Conservation (phyloP, 2,329 filamentous ascomycete species). For the Trichoderma arundinaceum region DNA sequence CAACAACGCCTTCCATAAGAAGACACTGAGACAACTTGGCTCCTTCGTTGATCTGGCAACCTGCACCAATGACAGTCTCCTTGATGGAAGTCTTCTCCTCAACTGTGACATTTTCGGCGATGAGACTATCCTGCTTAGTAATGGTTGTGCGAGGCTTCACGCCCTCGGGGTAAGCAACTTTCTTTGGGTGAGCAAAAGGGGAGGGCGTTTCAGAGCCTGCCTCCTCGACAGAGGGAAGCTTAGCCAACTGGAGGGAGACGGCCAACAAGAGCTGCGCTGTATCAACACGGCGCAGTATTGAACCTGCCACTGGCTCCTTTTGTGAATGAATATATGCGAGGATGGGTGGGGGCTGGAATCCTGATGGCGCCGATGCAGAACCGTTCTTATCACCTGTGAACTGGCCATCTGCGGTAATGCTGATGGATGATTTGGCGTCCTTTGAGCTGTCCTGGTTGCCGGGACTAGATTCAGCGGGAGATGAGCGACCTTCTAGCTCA, state of each 20-base stretch:
- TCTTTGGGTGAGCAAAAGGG: constrained; percentile 77
- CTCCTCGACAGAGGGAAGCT: constrained; percentile 74
- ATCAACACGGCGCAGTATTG: constrained; percentile 86
- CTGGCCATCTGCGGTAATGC: not conserved
- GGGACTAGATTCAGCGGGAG: constrained; percentile 38
- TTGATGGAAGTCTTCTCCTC: constrained; percentile 93
- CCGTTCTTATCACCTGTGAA: constrained; percentile 12
- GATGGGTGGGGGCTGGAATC: constrained; percentile 66
- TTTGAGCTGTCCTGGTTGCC: constrained; percentile 32
- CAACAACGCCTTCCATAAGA: constrained; percentile 87
- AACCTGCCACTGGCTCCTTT: constrained; percentile 51
- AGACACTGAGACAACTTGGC: constrained; percentile 86
- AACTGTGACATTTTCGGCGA: constrained; percentile 87
- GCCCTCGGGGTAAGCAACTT: constrained; percentile 82
- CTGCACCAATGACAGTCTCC: constrained; percentile 84
- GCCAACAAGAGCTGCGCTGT: constrained; percentile 80
- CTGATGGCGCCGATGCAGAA: constrained; percentile 16
- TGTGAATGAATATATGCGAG: constrained; percentile 81
- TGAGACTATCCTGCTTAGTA: constrained; percentile 78
- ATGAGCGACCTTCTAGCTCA: constrained; percentile 40
- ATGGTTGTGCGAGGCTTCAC: constrained; percentile 83
- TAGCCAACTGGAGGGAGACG: constrained; percentile 84
- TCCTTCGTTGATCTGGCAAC: constrained; percentile 85
- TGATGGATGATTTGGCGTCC: not conserved
- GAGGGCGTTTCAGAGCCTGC: constrained; percentile 63